Conservation (phyloP, 2,329 filamentous ascomycete genomes). For the Phyllachora maydis region DNA sequence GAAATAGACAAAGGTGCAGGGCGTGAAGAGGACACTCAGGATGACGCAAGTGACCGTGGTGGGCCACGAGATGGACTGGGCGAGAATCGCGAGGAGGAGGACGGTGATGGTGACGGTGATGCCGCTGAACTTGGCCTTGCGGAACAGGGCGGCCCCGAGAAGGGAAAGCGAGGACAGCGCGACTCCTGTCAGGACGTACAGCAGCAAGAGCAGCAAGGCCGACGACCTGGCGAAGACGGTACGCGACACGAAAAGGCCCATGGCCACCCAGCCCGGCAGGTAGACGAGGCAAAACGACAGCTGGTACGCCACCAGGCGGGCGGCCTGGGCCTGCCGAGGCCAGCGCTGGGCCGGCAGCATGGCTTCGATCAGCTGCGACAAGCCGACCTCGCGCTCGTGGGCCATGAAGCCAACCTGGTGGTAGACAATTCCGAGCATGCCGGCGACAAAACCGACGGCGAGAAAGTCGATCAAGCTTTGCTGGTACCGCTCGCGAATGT, state of each 20-base stretch:
- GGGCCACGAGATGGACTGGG: conserved; percentile 19
- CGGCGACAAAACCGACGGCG: conserved; percentile 7
- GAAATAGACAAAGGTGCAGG: conserved; percentile 78
- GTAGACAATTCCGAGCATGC: conserved; percentile 4
- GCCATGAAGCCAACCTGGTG: conserved; percentile 7
- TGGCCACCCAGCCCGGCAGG: conserved; percentile 18
- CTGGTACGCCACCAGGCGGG: conserved; percentile 9
- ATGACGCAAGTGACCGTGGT: conserved; percentile 25
- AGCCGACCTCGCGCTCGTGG: conserved; percentile 11
- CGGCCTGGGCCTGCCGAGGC: conserved; percentile 12
- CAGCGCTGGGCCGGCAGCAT: no score
- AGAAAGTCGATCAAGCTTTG: conserved; percentile 11
- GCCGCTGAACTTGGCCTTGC: conserved; percentile 12
- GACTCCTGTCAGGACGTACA: conserved; percentile 57
- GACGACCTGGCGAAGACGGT: not conserved
- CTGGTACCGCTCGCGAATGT: conserved; percentile 1
- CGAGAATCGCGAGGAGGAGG: conserved; percentile 11
- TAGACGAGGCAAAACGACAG: conserved; percentile 8
- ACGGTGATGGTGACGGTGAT: conserved; percentile 49
- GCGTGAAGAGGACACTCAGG: conserved; percentile 58
- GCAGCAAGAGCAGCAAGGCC: conserved; percentile 45
- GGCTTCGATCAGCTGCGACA: conserved; percentile 12
- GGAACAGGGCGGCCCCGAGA: not conserved
- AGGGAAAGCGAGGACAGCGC: conserved; percentile 47
- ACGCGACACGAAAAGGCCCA: conserved; percentile 8